phyloP scores from a whole-genome alignment of 331 rosid genomes.

The Spiraea crenata region DNA sequence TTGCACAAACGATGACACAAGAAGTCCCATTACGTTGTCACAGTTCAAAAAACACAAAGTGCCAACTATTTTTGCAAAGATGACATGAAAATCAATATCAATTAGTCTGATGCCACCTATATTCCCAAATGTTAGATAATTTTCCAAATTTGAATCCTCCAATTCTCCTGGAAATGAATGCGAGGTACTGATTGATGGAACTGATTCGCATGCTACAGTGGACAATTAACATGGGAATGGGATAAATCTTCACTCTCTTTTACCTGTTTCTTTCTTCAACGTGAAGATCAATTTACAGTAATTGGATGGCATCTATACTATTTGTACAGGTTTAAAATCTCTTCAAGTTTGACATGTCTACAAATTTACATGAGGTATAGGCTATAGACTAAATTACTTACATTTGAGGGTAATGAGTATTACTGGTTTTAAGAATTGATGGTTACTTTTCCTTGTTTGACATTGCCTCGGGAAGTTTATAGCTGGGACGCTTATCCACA shows the following conservation, averaged over 20 bases:
- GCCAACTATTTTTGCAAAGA: too few species aligned
- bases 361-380: constrained; percentile 15
- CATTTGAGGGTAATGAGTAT: constrained; percentile 20
- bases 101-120: too few species aligned
- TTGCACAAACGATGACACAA: too few species aligned
- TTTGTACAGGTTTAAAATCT: neutral
- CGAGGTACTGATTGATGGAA: too few species aligned
- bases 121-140: too few species aligned
- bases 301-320: constrained; percentile 2
- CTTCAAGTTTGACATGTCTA: constrained; percentile 4
- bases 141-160: too few species aligned
- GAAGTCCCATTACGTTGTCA: too few species aligned
- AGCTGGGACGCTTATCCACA: constrained; percentile 70
- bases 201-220: too few species aligned
- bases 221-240: too few species aligned
- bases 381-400: constrained; percentile 29
- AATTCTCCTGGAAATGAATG: too few species aligned
- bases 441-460: constrained; percentile 52
- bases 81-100: too few species aligned
- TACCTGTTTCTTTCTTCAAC: neutral
- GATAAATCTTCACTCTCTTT: neutral
- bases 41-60: too few species aligned
- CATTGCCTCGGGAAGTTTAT: constrained; percentile 76
- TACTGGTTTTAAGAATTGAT: constrained; percentile 14
- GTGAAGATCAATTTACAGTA: neutral